Conservation (phyloP, 2,329 filamentous ascomycete species). For the Phialemoniopsis sp. region DNA sequence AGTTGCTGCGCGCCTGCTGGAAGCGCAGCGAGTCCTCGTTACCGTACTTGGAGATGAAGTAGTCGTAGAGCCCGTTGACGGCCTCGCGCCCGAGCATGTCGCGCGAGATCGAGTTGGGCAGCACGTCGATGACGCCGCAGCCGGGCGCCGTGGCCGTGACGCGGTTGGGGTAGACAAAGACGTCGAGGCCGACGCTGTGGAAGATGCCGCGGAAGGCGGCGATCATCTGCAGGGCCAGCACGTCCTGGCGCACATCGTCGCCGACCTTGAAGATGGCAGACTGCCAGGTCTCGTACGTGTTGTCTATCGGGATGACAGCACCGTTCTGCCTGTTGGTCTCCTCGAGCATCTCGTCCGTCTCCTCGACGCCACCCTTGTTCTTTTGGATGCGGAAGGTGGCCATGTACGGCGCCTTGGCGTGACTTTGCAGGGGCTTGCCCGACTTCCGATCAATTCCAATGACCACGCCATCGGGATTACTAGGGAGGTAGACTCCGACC, state of each 20-base stretch:
- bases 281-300: slow-evolving; percentile 93
- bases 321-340: slow-evolving; percentile 35
- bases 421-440: slow-evolving; percentile 93
- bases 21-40: slow-evolving; percentile 93
- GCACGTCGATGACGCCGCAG: slow-evolving; percentile 95
- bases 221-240: slow-evolving; percentile 96
- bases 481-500: slow-evolving; percentile 93
- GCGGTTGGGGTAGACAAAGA: slow-evolving; percentile 94
- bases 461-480: slow-evolving; percentile 94
- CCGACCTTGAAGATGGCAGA: slow-evolving; percentile 99
- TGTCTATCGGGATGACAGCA: slow-evolving; percentile 25
- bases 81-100: slow-evolving; percentile 98
- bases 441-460: slow-evolving; percentile 98
- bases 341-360: slow-evolving; percentile 46
- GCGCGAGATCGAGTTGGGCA: slow-evolving; percentile 95
- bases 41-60: slow-evolving; percentile 96
- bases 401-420: slow-evolving; percentile 98
- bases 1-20: slow-evolving; percentile 92
- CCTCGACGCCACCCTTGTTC: slow-evolving; percentile 52
- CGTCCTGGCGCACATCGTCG: slow-evolving; percentile 96
- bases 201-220: slow-evolving; percentile 97
- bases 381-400: slow-evolving; percentile 97
- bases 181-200: slow-evolving; percentile 88
- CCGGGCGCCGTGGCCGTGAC: slow-evolving; percentile 96
- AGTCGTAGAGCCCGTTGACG: slow-evolving; percentile 97